These are phyloP conservation scores for Nematocida sp. DNA, from an alignment of 371 early-diverging fungal genomes.

Conservation along the genomic window DNA sequence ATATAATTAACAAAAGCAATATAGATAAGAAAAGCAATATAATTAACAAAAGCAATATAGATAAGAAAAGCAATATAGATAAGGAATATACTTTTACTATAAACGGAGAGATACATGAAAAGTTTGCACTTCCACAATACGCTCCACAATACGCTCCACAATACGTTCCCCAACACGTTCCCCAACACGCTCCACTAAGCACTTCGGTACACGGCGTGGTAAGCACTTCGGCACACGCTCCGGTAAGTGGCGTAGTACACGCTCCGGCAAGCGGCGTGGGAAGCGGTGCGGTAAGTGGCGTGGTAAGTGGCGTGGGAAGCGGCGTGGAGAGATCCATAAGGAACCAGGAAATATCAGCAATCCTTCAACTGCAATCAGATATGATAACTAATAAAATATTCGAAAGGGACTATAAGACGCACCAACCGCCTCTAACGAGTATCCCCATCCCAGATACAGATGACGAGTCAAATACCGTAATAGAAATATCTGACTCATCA, in stretches of 20 bases:
- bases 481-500: background rate
- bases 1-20: background rate
- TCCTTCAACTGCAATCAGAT: conserved; percentile 42
- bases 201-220: background rate
- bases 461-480: conserved; percentile 8
- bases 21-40: background rate
- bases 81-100: background rate
- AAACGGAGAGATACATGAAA: background rate
- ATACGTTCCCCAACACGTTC: too few relatives aligned
- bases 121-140: background rate
- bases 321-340: background rate
- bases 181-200: background rate
- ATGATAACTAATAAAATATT: conserved; percentile 42
- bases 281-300: background rate
- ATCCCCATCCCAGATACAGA: conserved; percentile 28
- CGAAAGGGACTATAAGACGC: conserved; percentile 35
- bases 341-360: conserved; percentile 20
- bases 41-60: background rate
- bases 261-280: background rate
- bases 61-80: background rate
- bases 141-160: too few relatives aligned
- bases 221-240: background rate
- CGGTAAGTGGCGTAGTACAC: background rate
- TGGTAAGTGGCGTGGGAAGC: background rate
- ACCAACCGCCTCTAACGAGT: background rate